Conservation (phyloP, 208 protist species). For the Crithidia mellificae region DNA sequence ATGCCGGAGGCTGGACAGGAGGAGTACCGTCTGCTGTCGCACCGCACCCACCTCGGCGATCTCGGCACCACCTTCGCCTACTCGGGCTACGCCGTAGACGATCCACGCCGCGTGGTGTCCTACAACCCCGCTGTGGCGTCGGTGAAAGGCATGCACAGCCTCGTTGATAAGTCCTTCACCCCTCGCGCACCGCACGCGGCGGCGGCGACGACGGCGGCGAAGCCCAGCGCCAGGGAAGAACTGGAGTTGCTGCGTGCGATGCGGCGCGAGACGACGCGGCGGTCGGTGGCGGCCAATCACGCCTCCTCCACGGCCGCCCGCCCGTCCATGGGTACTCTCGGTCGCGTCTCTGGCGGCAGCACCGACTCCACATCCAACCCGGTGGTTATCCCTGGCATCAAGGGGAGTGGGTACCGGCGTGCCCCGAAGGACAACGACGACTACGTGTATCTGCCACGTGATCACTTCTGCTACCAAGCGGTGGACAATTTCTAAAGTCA, state of each 20-base stretch:
- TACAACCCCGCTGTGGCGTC: constrained; percentile 58
- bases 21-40: constrained; percentile 57
- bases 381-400: constrained; percentile 55
- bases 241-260: constrained; percentile 57
- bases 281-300: constrained; percentile 9
- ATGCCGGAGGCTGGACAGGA: constrained; percentile 34
- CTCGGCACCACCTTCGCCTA: constrained; percentile 72
- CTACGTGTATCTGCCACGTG: constrained; percentile 72
- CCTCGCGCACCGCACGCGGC: constrained; percentile 33
- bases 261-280: constrained; percentile 38
- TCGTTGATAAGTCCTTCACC: constrained; percentile 60
- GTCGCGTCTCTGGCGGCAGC: neutral
- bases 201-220: neutral
- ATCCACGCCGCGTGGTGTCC: constrained; percentile 53
- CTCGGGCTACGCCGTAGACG: constrained; percentile 63
- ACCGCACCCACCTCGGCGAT: constrained; percentile 63
- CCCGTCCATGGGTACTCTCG: neutral
- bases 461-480: constrained; percentile 65
- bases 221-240: constrained; percentile 39
- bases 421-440: constrained; percentile 43
- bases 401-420: constrained; percentile 58
- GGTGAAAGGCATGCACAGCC: constrained; percentile 49
- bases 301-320: constrained; percentile 3
- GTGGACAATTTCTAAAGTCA: constrained; percentile 51
- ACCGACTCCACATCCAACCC: constrained; percentile 2